Conservation (phyloP, 1,139 yeast species). For the Geotrichum reessii region DNA sequence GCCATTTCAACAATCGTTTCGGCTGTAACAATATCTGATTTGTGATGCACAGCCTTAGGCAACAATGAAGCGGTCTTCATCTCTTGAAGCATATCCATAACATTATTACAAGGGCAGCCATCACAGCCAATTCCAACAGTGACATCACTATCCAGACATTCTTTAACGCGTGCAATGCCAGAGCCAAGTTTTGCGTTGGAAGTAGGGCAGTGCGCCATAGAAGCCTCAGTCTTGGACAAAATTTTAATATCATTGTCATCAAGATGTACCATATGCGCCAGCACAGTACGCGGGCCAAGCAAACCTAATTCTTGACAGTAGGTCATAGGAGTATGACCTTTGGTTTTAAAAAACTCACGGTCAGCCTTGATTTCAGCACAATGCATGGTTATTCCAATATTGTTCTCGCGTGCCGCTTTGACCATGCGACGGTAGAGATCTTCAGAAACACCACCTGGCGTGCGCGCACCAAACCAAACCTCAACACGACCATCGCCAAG, state of each 20-base stretch:
- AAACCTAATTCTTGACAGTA: constrained; percentile 26
- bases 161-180: constrained; percentile 31
- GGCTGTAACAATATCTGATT: constrained; percentile 29
- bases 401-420: constrained; percentile 23
- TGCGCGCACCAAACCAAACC: constrained; percentile 30
- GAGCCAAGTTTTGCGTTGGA: constrained; percentile 33
- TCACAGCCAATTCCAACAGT: constrained; percentile 32
- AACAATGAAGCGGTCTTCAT: constrained; percentile 32
- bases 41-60: constrained; percentile 30
- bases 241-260: constrained; percentile 30
- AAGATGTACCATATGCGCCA: constrained; percentile 29
- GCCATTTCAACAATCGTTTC: constrained; percentile 30
- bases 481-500: constrained; percentile 29
- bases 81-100: constrained; percentile 29
- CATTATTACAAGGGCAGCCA: constrained; percentile 30
- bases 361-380: constrained; percentile 30
- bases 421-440: constrained; percentile 18
- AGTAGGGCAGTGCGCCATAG: constrained; percentile 33
- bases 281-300: constrained; percentile 28
- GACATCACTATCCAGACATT: constrained; percentile 27
- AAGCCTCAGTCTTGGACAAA: constrained; percentile 27
- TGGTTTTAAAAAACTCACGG: constrained; percentile 27
- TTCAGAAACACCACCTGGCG: constrained; percentile 21
- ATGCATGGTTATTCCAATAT: constrained; percentile 30
- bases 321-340: constrained; percentile 28